Base-by-base conservation (phyloP, 768 basidiomycete species). In the Chiua virens region DNA sequence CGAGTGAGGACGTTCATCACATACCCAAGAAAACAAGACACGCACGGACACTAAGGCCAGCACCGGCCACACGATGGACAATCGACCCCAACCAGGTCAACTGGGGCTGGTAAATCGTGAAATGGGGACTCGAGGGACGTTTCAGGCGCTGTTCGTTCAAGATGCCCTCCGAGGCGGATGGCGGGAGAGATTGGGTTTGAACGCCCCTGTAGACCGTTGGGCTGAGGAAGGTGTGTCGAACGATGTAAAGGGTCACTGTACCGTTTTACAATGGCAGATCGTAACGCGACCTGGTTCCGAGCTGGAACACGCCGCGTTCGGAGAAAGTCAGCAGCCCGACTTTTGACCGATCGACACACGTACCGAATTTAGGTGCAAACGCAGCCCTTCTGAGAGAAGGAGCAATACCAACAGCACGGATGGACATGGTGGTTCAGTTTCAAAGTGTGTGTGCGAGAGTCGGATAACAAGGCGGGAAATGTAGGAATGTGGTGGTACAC, bases 21-120 rank as follows among this genome's bases (percentile, higher is more conserved):
- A 15, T 14, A 40, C n/a, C 27, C 34, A 14, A 18, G n/a, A n/a
- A 34, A 22, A 18, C 45, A 23, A 22, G 41, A 17, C 42, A 83
- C 86, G 59, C 62, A 93, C 92, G 77, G 44, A 78, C 83, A 53
- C 89, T 87, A 43, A 99, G 80, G 10, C 76, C 90, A 8, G 71
- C 79, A 52, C 96, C 97, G 11, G 93, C 89, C n/a, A 79, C 69
- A 68, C 97, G 89, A 73, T 98, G 87, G 36, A 79, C 83, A 61
- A 96, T 92, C 17, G 93, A 97, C 5, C 73, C 79, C 48, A 90
- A 14, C 91, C 92, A 96, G 32, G 96, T 98, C 42, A 98, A 71
- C 72, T 98, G 92, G 2, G 88, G 89, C 65, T 95, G 87, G 75
- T 99, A 99, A 72, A 99, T 98, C 49, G 93, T 93, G 67, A 93